Base-by-base conservation (phyloP, 1,139 yeast species). In the Suhomyces bribrorum region DNA sequence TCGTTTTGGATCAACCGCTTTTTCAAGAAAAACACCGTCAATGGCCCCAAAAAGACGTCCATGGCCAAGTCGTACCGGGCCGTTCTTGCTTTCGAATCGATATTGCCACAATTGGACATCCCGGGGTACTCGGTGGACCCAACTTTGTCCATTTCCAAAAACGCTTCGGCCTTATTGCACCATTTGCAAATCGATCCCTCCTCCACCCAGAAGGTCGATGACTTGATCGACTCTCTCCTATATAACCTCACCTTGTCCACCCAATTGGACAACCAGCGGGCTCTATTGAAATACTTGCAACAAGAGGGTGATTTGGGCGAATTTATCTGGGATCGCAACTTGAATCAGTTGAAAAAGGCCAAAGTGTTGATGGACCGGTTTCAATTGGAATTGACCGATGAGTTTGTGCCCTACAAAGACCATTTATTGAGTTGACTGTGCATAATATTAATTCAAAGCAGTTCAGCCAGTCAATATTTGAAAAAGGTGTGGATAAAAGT, bases 1-100 rank as follows among this genome's bases (percentile, higher is more conserved):
- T 58, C 58, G 38, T 68, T 62, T 45, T 61, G 73, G 66, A 49
- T 70, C 36, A 64, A 69, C 33, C 54, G 74, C 22, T 69, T 62
- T 36, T 40, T 68, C 15, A 47, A 50, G 26, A 57, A 54, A 38
- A 43, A 41, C 5, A 45, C 53, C 11, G 36, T 54, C 1, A 34
- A 36, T 9, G 32, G 11, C 13, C 36, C 32, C 8, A 32, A 26
- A 8, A 20, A 31, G 8, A 11, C 44, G 18, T 34, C 43, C 15
- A 49, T 48, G 32, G 49, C 58, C 27, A 54, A 52, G 29, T 44
- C 52, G 29, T 40, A 56, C 24, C 46, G 71, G 27, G 41, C 48
- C 13, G 48, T 50, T 7, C 44, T 62, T 24, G 47, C 61, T 12
- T 45, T 51, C 25, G 40, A 40, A 5, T 29, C 38, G 18, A 14